Evolutionary conservation across 1,139 yeast genomes (phyloP).

Genomic region (Geotrichum siamense): DNA sequence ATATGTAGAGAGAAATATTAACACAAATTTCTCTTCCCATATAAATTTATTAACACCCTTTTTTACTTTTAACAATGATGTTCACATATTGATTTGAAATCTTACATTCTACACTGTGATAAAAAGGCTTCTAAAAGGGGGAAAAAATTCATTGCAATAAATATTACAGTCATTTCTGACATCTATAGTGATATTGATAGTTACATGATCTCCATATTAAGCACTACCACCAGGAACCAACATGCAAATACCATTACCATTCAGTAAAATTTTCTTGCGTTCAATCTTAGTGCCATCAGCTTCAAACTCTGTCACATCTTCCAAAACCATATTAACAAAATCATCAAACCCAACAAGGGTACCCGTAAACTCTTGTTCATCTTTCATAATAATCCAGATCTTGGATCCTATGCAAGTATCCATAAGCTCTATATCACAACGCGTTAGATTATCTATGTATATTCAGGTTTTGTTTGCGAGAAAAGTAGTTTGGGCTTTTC

Average conservation of each 20-base stretch:
- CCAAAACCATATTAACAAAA: conserved; percentile 85
- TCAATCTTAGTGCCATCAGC: conserved; percentile 40
- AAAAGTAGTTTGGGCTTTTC: conserved; percentile 27
- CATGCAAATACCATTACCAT: conserved; percentile 88
- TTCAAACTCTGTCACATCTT: conserved; percentile 64
- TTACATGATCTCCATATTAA: conserved; percentile 3
- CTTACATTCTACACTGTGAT: background rate
- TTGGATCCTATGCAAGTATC: conserved; percentile 80
- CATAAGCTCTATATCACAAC: conserved; percentile 53
- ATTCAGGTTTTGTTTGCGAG: conserved; percentile 42
- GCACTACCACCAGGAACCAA: conserved; percentile 26
- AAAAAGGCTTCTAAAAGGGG: background rate
- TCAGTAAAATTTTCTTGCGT: conserved; percentile 65
- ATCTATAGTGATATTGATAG: background rate
- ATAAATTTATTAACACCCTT: too few relatives aligned
- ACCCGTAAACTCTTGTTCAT: conserved; percentile 71
- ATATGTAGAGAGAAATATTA: too few relatives aligned
- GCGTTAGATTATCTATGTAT: background rate
- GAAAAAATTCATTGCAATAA: background rate
- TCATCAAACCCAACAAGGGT: conserved; percentile 89
- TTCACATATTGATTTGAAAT: too few relatives aligned
- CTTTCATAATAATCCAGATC: conserved; percentile 71
- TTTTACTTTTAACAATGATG: too few relatives aligned
- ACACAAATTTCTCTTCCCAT: too few relatives aligned
- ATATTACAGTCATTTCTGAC: background rate